Conservation (phyloP, 139 green algal genomes). For the Gonium pectorale region DNA sequence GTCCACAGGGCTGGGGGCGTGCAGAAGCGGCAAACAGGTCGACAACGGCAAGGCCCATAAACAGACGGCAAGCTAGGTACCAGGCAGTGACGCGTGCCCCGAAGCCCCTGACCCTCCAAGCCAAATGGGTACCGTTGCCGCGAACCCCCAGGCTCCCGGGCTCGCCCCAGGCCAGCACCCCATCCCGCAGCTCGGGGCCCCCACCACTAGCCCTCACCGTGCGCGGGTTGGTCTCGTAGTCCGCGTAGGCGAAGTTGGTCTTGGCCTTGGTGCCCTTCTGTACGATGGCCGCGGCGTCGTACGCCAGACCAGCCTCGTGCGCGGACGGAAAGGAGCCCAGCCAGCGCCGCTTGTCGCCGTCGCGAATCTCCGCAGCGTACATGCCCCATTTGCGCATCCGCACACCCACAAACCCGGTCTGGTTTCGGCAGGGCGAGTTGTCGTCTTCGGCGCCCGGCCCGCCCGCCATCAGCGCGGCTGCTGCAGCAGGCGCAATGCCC, state of each 20-base stretch:
- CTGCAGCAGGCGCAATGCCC: too few species aligned
- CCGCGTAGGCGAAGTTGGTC: slow-evolving; percentile 81
- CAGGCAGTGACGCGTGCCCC: too few species aligned
- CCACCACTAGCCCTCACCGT: too few species aligned
- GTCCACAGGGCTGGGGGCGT: too few species aligned
- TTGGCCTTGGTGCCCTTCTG: slow-evolving; percentile 77
- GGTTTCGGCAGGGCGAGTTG: slow-evolving; percentile 56
- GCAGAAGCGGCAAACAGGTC: too few species aligned
- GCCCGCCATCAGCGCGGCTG: not conserved
- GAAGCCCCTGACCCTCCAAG: too few species aligned
- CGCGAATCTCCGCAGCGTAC: slow-evolving; percentile 87
- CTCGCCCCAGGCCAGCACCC: too few species aligned
- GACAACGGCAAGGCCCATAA: too few species aligned
- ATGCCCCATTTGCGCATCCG: slow-evolving; percentile 84
- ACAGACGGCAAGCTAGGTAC: too few species aligned
- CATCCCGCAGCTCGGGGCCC: too few species aligned
- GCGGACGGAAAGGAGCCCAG: slow-evolving; percentile 80
- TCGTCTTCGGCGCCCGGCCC: not conserved
- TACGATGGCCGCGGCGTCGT: slow-evolving; percentile 82
- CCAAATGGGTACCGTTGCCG: too few species aligned
- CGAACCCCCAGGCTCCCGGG: too few species aligned
- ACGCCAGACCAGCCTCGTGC: slow-evolving; percentile 78
- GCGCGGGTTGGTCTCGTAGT: slow-evolving; percentile 44
- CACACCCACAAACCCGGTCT: slow-evolving; percentile 82
- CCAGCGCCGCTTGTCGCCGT: slow-evolving; percentile 80